Evolutionary conservation across 345 rosid genomes (phyloP), one percentile per base, ranked within the genome.

Genomic region (Ceriops decandra): DNA sequence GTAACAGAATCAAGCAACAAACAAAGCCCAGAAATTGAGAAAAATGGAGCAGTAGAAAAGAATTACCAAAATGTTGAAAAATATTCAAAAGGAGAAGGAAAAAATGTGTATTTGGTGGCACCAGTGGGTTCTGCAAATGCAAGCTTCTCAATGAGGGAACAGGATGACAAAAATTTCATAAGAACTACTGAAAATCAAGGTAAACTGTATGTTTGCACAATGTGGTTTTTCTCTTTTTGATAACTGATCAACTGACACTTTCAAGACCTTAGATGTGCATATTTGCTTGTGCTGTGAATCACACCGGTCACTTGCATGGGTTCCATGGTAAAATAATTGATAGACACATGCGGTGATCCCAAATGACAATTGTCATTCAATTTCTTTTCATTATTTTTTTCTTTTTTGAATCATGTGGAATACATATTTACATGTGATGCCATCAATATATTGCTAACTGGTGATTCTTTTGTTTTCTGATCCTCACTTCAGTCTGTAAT

Each of bases 401-500:
- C 5, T 42, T 42, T 42, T 42, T 42, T 13, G 15, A 5, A 42
- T 42, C 49, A 13, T 15, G 49, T 13, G 49, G 17, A 13, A 42
- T 13, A 3, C 5, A 42, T 42, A 42, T 42, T 42, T 42, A 13
- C 49, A 42, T 11, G 49, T 13, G 17, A 15, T 42, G 13, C 49
- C 49, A 42, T 42, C 17, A 42, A 42, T 33, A 54, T 63, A 51
- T 52, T 58, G 68, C 63, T 64, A 20, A 71, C 60, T 59, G 61
- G 60, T 70, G 33, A 20, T 65, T 20, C 33, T 63, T 17, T 24
- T 71, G 32, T 26, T 60, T 56, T 60, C 30, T 62, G 6, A 31
- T 27, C 31, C 19, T 72, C 56, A 24, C 63, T 69, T 60, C 86
- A 86, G 97, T 73, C 58, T 93, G 98, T 71, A 86, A 84, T 64